Evolutionary conservation across 225 moss, liverwort and hornwort genomes (phyloP).

Genomic region (Anthoceros angustus): DNA sequence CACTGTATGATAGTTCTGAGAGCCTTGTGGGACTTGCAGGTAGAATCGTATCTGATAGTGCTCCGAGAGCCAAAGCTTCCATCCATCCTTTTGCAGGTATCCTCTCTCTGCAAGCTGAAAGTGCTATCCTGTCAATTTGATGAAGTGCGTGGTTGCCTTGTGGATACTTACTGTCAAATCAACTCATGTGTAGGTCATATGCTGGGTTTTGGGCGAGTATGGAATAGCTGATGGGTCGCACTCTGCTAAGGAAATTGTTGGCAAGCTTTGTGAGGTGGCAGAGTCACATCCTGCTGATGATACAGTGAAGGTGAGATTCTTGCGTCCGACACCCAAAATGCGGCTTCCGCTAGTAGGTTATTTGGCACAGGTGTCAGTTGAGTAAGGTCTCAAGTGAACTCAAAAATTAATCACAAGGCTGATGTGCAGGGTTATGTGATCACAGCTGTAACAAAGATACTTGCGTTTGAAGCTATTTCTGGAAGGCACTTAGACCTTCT

Average conservation of each 20-base stretch:
- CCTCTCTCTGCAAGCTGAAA: neutral
- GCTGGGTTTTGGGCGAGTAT: constrained; percentile 97
- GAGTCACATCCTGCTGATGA: constrained; percentile 80
- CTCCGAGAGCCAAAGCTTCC: constrained; percentile 82
- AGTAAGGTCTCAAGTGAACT: neutral
- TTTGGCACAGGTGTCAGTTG: neutral
- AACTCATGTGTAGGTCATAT: constrained; percentile 46
- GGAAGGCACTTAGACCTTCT: constrained; percentile 53
- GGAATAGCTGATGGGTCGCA: constrained; percentile 69
- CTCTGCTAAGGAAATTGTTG: constrained; percentile 63
- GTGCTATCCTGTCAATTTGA: neutral
- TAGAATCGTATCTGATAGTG: constrained; percentile 77
- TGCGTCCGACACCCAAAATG: neutral
- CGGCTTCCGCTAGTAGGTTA: neutral
- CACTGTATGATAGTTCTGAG: neutral
- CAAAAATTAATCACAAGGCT: neutral
- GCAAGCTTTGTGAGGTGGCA: constrained; percentile 84
- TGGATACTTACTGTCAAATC: neutral
- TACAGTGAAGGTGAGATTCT: constrained; percentile 44
- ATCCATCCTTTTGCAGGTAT: constrained; percentile 74
- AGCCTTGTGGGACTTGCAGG: constrained; percentile 20
- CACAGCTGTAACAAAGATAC: constrained; percentile 83
- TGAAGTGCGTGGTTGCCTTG: neutral
- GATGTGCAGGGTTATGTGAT: constrained; percentile 64
- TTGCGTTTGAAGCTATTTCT: constrained; percentile 62